These are phyloP conservation scores for Euclidium syriacum DNA, from an alignment of 345 rosid genomes.

Conservation along the genomic window DNA sequence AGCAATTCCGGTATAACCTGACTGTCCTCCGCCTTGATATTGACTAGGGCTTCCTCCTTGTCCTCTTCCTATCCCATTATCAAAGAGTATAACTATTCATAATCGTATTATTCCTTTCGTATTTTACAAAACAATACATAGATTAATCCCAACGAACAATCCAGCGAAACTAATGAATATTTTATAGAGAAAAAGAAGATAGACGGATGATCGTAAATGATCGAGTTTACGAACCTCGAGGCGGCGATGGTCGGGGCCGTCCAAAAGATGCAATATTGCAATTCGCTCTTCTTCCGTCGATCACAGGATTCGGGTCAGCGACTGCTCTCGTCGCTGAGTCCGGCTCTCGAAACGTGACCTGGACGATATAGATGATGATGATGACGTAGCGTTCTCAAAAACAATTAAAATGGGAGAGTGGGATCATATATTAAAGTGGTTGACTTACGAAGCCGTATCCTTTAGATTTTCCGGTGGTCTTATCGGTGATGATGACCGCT, in stretches of 20 bases:
- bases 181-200: neutral
- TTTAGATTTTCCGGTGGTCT: constrained; percentile 81
- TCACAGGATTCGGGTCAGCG: constrained; percentile 71
- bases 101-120: neutral
- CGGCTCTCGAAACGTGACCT: constrained; percentile 91
- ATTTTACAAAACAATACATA: neutral
- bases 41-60: constrained; percentile 51
- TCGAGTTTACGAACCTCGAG: constrained; percentile 47
- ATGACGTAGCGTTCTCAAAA: constrained; percentile 11
- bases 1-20: constrained; percentile 49
- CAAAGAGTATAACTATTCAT: neutral
- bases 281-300: constrained; percentile 87
- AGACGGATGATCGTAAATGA: neutral
- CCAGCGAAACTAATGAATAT: neutral
- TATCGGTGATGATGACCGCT: constrained; percentile 86
- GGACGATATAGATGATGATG: neutral
- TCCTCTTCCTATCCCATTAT: constrained; percentile 46
- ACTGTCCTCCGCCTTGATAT: constrained; percentile 48
- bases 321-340: constrained; percentile 86
- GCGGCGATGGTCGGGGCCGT: constrained; percentile 77
- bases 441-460: constrained; percentile 91
- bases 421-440: neutral
- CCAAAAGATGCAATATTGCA: constrained; percentile 91
- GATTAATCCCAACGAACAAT: neutral
- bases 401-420: neutral